These are phyloP conservation scores for Pichia gijzeniarum DNA, from an alignment of 805 yeast genomes.

Conservation along the genomic window DNA sequence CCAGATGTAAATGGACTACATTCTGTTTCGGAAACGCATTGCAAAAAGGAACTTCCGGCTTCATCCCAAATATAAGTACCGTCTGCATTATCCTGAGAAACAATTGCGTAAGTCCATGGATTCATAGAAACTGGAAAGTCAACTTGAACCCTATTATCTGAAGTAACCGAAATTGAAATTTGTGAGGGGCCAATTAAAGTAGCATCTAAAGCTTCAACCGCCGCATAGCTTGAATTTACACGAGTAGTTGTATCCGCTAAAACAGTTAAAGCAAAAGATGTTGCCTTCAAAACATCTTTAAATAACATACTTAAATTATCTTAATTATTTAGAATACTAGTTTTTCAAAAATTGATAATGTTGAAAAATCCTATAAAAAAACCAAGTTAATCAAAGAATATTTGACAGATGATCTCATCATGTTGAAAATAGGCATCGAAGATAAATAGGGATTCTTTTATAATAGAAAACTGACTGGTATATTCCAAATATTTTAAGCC, in stretches of 20 bases:
- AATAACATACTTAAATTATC: background rate
- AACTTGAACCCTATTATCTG: constrained; percentile 7
- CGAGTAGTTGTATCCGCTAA: background rate
- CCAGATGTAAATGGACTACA: constrained; percentile 6
- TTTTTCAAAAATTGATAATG: too few relatives aligned
- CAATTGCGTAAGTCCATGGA: constrained; percentile 1
- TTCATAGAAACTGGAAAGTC: constrained; percentile 13
- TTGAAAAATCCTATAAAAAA: too few relatives aligned
- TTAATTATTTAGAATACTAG: too few relatives aligned
- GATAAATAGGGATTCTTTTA: background rate
- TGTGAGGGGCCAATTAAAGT: background rate
- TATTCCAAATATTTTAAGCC: too few relatives aligned
- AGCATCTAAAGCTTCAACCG: background rate
- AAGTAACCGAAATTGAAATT: constrained; percentile 3
- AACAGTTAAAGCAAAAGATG: background rate
- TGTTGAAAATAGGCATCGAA: background rate
- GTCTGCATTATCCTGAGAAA: constrained; percentile 3
- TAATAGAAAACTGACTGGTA: background rate
- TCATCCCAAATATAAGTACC: constrained; percentile 9
- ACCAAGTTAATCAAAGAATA: background rate
- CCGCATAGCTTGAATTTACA: background rate
- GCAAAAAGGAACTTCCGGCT: constrained; percentile 1
- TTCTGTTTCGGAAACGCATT: constrained; percentile 8
- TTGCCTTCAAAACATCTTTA: background rate
- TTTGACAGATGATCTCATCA: background rate